These are phyloP conservation scores for Pleochaeta shiraiana DNA, from an alignment of 2,329 filamentous ascomycete genomes.

Conservation along the genomic window DNA sequence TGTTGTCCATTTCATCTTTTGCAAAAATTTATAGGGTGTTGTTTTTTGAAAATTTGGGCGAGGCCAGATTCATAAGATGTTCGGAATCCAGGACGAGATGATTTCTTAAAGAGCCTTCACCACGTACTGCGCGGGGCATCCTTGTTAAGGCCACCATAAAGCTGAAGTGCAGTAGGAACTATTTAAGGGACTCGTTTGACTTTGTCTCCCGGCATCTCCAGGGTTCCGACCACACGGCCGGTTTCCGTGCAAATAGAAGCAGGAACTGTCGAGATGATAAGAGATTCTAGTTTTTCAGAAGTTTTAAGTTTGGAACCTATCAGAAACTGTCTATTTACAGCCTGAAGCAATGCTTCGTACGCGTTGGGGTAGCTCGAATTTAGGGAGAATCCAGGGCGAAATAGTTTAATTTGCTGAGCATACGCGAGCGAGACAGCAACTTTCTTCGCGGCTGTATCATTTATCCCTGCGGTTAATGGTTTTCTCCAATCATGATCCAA, in stretches of 20 bases:
- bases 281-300: not conserved
- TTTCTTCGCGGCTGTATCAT: not conserved
- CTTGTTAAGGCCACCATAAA: not conserved
- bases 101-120: not conserved
- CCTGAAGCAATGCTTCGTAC: not conserved
- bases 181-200: not conserved
- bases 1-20: not conserved
- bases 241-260: not conserved
- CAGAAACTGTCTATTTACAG: not conserved
- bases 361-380: not conserved
- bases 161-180: not conserved
- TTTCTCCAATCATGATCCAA: not conserved
- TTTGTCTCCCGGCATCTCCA: too few relatives aligned
- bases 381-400: too few relatives aligned
- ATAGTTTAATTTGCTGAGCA: not conserved
- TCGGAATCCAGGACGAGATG: not conserved
- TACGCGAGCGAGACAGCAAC: not conserved
- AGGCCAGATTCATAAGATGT: constrained; percentile 1
- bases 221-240: not conserved
- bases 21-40: not conserved
- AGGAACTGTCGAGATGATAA: not conserved
- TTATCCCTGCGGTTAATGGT: not conserved
- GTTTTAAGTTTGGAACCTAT: too few relatives aligned
- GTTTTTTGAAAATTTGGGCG: not conserved
- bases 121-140: not conserved